phyloP scores from a whole-genome alignment of 352 stramenopile species.

The Globisporangium rhizosaccharum region DNA sequence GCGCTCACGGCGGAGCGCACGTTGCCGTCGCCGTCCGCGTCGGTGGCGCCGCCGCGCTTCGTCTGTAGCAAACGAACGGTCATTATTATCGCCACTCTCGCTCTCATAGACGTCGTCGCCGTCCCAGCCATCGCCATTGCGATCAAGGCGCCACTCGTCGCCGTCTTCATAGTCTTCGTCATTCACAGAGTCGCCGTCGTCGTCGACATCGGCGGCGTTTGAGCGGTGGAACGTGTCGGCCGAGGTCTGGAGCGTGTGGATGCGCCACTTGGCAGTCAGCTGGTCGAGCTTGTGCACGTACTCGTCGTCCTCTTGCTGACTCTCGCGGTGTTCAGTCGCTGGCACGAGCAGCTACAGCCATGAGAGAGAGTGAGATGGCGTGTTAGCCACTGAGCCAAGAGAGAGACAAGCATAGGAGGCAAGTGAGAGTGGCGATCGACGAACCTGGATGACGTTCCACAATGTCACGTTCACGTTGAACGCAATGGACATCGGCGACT shows the following conservation, averaged over 20 bases:
- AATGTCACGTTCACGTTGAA: constrained; percentile 68
- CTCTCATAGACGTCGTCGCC: constrained; percentile 12
- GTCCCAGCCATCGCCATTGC: constrained; percentile 15
- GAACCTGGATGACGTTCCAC: constrained; percentile 66
- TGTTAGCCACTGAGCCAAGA: no score
- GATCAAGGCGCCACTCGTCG: constrained; percentile 8
- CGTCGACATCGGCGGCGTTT: constrained; percentile 2
- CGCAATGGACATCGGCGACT: constrained; percentile 13
- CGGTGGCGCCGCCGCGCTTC: neutral
- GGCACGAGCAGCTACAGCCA: constrained; percentile 32
- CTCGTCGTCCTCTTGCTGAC: constrained; percentile 37
- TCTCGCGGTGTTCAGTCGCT: constrained; percentile 10
- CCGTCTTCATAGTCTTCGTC: constrained; percentile 8
- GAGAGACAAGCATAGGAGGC: no score
- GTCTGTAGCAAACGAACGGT: neutral
- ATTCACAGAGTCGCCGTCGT: constrained; percentile 9
- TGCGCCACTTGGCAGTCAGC: constrained; percentile 49
- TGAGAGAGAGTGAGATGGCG: no score
- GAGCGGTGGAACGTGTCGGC: constrained; percentile 26
- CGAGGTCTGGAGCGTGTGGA: constrained; percentile 29
- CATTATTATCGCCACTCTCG: constrained; percentile 8
- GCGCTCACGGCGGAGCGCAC: neutral
- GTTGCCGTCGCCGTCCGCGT: neutral
- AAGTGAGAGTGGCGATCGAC: constrained; percentile 1
- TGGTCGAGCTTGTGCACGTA: constrained; percentile 45